Percentiles rank a stretch among this genome's conserved stretches.
Conservation (phyloP, 2,329 filamentous ascomycete genomes). For the Fusarium tupiense region DNA sequence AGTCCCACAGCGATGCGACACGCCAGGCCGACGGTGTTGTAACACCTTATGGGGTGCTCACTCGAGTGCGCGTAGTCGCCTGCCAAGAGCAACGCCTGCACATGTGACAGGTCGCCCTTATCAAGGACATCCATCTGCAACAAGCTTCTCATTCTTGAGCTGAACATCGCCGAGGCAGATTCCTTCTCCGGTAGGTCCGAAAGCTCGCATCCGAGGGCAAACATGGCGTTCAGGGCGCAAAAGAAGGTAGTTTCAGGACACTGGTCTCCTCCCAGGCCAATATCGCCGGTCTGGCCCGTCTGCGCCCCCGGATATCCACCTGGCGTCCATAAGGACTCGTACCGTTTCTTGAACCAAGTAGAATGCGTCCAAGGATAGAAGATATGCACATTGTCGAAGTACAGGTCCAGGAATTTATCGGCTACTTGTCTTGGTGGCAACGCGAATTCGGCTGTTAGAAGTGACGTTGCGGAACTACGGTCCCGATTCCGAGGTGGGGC, state of each 20-base stretch:
- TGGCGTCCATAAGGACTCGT: neutral
- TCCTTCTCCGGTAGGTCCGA: neutral
- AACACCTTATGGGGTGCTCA: neutral
- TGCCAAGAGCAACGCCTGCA: neutral
- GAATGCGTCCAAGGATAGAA: constrained; percentile 9
- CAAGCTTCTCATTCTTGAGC: neutral
- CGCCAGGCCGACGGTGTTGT: neutral
- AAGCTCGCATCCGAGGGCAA: neutral
- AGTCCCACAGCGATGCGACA: neutral
- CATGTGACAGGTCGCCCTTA: neutral
- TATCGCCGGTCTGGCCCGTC: fast-evolving
- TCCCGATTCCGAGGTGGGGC: neutral
- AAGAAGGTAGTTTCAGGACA: neutral
- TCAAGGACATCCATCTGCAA: neutral
- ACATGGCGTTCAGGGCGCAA: neutral
- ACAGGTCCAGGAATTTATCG: neutral
- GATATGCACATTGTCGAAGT: neutral
- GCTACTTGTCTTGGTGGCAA: neutral
- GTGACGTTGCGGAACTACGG: fast-evolving
- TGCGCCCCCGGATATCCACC: neutral
- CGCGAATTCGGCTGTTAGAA: neutral
- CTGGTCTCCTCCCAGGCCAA: neutral
- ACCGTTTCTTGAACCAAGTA: neutral
- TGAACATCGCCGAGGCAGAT: neutral
- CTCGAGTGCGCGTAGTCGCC: neutral